phyloP scores from a whole-genome alignment of 2,329 filamentous ascomycete genomes.

The Colletotrichum sp. region DNA sequence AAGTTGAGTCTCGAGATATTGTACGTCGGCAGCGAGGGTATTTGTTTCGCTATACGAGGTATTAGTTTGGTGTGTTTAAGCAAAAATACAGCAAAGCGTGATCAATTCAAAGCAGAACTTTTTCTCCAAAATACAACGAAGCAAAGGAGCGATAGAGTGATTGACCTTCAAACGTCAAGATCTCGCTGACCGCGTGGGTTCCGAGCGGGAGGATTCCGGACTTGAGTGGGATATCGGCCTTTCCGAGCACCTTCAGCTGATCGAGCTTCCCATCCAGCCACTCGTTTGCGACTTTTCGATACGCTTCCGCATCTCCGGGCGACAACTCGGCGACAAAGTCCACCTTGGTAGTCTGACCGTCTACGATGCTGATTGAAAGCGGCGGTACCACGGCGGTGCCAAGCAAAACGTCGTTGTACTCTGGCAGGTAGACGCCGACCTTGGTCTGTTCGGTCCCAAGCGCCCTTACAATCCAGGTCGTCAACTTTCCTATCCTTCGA shows the following conservation, averaged over 20 bases:
- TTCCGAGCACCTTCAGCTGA: slow-evolving; percentile 73
- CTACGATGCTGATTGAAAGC: slow-evolving; percentile 76
- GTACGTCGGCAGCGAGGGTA: slow-evolving; percentile 81
- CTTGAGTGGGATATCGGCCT: slow-evolving; percentile 74
- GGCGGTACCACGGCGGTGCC: slow-evolving; percentile 80
- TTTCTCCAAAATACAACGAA: slow-evolving; percentile 66
- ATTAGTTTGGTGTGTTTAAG: slow-evolving; percentile 9
- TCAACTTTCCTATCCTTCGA: slow-evolving; percentile 75
- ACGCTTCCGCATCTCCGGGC: slow-evolving; percentile 77
- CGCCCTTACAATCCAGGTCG: slow-evolving; percentile 80
- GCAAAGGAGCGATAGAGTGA: slow-evolving; percentile 69
- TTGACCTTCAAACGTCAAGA: slow-evolving; percentile 83
- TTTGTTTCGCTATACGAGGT: slow-evolving; percentile 61
- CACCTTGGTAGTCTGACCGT: slow-evolving; percentile 77
- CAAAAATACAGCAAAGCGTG: slow-evolving; percentile 4
- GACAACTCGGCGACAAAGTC: slow-evolving; percentile 80
- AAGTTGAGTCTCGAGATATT: slow-evolving; percentile 83
- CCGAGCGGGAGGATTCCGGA: slow-evolving; percentile 83
- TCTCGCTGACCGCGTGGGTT: slow-evolving; percentile 75
- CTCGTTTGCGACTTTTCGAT: slow-evolving; percentile 83
- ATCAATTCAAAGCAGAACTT: slow-evolving; percentile 39
- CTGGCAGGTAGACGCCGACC: slow-evolving; percentile 80
- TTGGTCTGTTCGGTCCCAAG: slow-evolving; percentile 76
- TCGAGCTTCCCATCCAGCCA: slow-evolving; percentile 83
- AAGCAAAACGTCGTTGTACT: slow-evolving; percentile 78